Evolutionary conservation across 257 asterid genomes (phyloP).

Genomic region (Petunia secreta): DNA sequence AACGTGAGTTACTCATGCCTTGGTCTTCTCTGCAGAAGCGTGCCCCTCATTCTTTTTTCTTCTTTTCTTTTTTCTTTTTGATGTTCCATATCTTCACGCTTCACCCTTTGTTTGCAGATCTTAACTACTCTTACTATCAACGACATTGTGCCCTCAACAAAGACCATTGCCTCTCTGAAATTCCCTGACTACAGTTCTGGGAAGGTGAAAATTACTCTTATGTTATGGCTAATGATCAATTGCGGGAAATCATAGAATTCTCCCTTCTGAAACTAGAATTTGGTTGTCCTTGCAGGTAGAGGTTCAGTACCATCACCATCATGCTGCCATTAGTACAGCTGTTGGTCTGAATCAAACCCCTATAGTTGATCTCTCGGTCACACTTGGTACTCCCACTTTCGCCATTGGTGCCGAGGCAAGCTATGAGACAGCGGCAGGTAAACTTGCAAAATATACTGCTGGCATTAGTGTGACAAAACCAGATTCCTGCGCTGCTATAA

Average conservation of each 20-base stretch:
- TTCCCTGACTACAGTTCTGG: constrained; percentile 77
- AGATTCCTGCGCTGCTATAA: constrained; percentile 71
- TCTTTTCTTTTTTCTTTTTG: background rate
- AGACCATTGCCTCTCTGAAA: constrained; percentile 65
- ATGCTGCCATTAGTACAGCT: constrained; percentile 77
- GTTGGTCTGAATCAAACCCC: constrained; percentile 67
- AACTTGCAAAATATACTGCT: constrained; percentile 76
- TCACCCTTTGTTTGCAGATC: constrained; percentile 47
- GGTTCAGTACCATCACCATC: constrained; percentile 80
- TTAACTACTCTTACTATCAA: constrained; percentile 57
- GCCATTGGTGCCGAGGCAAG: constrained; percentile 88
- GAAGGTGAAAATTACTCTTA: constrained; percentile 53
- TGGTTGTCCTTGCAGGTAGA: constrained; percentile 56
- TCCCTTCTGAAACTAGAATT: constrained; percentile 11
- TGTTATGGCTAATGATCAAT: background rate
- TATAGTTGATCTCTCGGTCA: constrained; percentile 61
- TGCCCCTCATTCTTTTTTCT: background rate
- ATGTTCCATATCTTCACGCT: constrained; percentile 26
- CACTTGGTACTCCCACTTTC: constrained; percentile 86
- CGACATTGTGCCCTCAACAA: constrained; percentile 71
- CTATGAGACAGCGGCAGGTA: constrained; percentile 68
- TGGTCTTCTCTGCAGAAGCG: constrained; percentile 13
- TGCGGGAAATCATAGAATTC: background rate
- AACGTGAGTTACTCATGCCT: constrained; percentile 52
- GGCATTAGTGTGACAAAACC: constrained; percentile 77